phyloP scores from a whole-genome alignment of 371 early-diverging fungal species.

The Lichtheimia corymbifera region DNA sequence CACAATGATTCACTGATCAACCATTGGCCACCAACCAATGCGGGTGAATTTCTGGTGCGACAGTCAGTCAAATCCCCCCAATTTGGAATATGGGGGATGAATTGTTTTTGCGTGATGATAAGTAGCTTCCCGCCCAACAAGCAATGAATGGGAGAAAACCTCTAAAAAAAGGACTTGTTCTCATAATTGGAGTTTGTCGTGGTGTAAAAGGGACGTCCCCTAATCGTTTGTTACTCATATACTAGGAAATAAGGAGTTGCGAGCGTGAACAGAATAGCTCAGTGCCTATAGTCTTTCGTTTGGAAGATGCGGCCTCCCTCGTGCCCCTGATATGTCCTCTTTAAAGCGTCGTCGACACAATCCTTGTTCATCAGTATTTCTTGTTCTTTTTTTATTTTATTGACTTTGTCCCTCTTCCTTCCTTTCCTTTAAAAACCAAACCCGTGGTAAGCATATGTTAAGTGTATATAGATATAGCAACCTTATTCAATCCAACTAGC shows the following conservation, averaged over 20 bases:
- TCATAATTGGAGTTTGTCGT: too few relatives aligned
- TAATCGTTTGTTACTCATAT: neutral
- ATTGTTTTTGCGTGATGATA: too few relatives aligned
- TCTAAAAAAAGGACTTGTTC: too few relatives aligned
- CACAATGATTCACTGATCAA: slow-evolving; percentile 12
- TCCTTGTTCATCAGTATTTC: slow-evolving; percentile 2
- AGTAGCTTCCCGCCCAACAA: too few relatives aligned
- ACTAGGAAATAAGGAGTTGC: slow-evolving; percentile 9
- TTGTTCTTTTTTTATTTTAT: neutral
- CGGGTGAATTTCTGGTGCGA: too few relatives aligned
- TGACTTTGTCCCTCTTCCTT: slow-evolving; percentile 1
- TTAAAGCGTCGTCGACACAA: slow-evolving; percentile 5
- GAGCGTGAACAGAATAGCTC: slow-evolving; percentile 18
- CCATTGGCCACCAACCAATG: slow-evolving; percentile 5
- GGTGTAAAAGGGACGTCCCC: too few relatives aligned
- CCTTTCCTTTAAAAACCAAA: slow-evolving; percentile 3
- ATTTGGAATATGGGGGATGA: too few relatives aligned
- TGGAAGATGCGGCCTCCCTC: neutral
- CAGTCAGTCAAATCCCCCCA: too few relatives aligned
- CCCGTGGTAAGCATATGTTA: too few relatives aligned
- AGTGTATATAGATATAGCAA: too few relatives aligned
- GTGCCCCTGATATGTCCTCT: slow-evolving; percentile 5
- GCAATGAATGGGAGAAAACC: too few relatives aligned
- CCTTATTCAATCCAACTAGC: too few relatives aligned
- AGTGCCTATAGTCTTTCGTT: slow-evolving; percentile 1